A percentile compares a stretch with the other conserved stretches of the same genome.
Evolutionary conservation across 1,139 yeast species (phyloP).

Genomic region (Debaryomycetaceae sp.): DNA sequence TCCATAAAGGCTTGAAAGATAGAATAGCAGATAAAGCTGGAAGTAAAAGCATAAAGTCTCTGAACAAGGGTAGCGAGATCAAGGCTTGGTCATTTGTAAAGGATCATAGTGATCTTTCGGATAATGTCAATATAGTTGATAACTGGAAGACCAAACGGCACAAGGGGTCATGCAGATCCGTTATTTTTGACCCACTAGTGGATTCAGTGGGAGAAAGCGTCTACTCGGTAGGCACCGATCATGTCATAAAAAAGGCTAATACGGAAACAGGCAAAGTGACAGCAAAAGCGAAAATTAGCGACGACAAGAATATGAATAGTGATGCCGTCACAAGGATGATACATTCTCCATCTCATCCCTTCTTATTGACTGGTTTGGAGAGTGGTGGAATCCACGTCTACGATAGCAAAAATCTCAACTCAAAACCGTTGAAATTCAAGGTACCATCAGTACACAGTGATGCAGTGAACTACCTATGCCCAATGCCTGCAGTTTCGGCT

Average conservation of each 20-base stretch:
- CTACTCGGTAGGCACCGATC: slow-evolving; percentile 77
- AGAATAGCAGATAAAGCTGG: slow-evolving; percentile 8
- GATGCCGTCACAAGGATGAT: slow-evolving; percentile 59
- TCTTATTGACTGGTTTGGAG: slow-evolving; percentile 77
- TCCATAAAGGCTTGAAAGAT: slow-evolving; percentile 19
- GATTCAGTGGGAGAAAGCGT: slow-evolving; percentile 48
- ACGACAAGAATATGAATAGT: slow-evolving; percentile 22
- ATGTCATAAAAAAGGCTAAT: slow-evolving; percentile 70
- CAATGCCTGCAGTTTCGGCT: slow-evolving; percentile 65
- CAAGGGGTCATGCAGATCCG: slow-evolving; percentile 80
- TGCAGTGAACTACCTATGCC: slow-evolving; percentile 69
- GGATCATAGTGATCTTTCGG: slow-evolving; percentile 28
- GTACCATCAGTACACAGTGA: slow-evolving; percentile 64
- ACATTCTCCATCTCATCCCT: slow-evolving; percentile 61
- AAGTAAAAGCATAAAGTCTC: neutral
- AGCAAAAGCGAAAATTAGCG: slow-evolving; percentile 40
- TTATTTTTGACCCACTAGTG: slow-evolving; percentile 58
- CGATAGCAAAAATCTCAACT: slow-evolving; percentile 50
- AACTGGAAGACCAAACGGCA: slow-evolving; percentile 88
- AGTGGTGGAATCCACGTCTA: slow-evolving; percentile 61
- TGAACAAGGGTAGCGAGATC: slow-evolving; percentile 7
- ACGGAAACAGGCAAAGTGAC: slow-evolving; percentile 74
- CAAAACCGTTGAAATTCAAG: slow-evolving; percentile 34
- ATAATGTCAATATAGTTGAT: slow-evolving; percentile 31
- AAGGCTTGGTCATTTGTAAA: slow-evolving; percentile 50